Evolutionary conservation across 768 basidiomycete genomes (phyloP), one percentile per base, ranked within the genome.

Genomic region (Mycena albidolilacea): DNA sequence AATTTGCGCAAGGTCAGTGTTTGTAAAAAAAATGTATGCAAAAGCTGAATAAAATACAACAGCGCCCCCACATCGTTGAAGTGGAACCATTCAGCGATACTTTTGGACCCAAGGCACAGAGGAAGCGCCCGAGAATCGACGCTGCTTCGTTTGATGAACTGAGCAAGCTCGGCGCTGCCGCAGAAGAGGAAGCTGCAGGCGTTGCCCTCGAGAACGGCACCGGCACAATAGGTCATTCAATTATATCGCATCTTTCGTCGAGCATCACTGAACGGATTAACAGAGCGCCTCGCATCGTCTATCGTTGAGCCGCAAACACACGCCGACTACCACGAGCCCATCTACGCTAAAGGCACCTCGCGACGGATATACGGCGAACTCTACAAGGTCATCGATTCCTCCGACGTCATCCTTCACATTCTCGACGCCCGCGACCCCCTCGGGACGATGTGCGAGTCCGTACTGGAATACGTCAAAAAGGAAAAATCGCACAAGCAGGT

Each of bases 371-470:
- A 98, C 83, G 97, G 97, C 71, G 97, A 99, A 82, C 86, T 99
- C 8, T 99, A 99, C 89, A 99, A 99, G 82, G 97, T 99, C 75
- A 96, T 99, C 79, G 98, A 99, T 81, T 99, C 97, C 3, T 97
- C 96, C 8, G 97, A 99, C 79, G 96, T 99, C 52, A 89, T 99
- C 70, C 88, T 99, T 43, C 97, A 99, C 80, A 90, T 99, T 63
- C 86, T 99, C 72, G 97, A 99, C 82, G 97, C 97, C 19, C 90
- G 97, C 54, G 97, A 99, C 81, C 97, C 97, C 1, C 81, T 98
- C 61, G 98, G 98, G 5, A 99, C 98, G 38, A 89, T 97, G 80
- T 99, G 97, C 83, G 93, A 97, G 80, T 96, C 94, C 14, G 94
- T 98, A 15, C 88, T 99, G 62, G 95, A 97, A 73, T 98, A 93